Evolutionary conservation across 257 asterid species (phyloP).

Genomic region (Gynochthodes officinalis): DNA sequence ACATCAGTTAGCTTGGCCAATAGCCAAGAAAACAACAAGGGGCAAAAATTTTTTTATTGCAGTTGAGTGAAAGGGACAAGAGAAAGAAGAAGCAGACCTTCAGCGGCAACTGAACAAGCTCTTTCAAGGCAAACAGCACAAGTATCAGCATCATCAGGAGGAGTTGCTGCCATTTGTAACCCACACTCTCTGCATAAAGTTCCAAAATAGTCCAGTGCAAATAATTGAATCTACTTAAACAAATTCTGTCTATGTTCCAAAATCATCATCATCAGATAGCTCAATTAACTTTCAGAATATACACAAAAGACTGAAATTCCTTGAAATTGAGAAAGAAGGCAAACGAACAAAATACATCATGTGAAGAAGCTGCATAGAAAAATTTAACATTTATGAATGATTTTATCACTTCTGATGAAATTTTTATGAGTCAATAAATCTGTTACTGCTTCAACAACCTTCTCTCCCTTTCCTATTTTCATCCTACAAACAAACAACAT

Average conservation of each 20-base stretch:
- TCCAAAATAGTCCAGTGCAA: background rate
- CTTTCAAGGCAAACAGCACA: slow-evolving; percentile 97
- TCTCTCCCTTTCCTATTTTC: background rate
- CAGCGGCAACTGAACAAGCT: slow-evolving; percentile 79
- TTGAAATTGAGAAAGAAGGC: background rate
- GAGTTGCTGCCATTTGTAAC: slow-evolving; percentile 57
- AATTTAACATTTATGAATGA: background rate
- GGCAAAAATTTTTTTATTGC: background rate
- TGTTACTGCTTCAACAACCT: background rate
- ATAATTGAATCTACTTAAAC: background rate
- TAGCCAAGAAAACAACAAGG: background rate
- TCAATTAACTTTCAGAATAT: background rate
- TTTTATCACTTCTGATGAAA: background rate
- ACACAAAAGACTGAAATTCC: background rate
- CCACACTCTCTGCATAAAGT: slow-evolving; percentile 70
- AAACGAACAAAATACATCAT: too few species aligned
- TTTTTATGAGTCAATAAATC: background rate
- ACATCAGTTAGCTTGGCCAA: background rate
- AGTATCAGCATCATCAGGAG: slow-evolving; percentile 70
- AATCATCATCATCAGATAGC: background rate
- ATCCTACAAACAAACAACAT: background rate
- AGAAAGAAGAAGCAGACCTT: slow-evolving; percentile 42
- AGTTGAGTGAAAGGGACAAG: background rate
- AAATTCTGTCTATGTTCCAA: background rate
- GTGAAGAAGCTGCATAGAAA: background rate